Conservation (phyloP, 2,329 filamentous ascomycete genomes). For the Acrodontium crateriforme region DNA sequence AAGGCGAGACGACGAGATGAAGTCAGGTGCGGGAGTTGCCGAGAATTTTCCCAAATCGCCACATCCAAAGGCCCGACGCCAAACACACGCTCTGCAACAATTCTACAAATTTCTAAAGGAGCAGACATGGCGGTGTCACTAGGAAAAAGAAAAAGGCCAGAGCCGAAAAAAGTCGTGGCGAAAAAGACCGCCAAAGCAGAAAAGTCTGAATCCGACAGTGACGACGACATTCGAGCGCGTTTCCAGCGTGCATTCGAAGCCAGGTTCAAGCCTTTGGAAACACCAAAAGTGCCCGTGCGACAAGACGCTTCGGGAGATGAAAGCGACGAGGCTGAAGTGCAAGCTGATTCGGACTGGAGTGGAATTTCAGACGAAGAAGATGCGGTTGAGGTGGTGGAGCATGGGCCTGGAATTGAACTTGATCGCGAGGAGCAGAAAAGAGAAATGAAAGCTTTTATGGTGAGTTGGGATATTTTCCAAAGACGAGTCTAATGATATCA, state of each 20-base stretch:
- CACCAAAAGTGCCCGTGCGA: background rate
- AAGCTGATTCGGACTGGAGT: constrained; percentile 52
- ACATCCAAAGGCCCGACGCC: too few relatives aligned
- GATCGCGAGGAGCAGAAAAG: constrained; percentile 11
- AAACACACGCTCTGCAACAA: too few relatives aligned
- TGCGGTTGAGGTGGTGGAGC: constrained; percentile 31
- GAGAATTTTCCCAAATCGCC: too few relatives aligned
- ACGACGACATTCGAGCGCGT: constrained; percentile 53
- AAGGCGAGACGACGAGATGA: too few relatives aligned
- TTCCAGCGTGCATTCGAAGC: constrained; percentile 80
- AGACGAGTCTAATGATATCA: background rate
- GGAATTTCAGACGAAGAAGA: constrained; percentile 45
- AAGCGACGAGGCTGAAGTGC: constrained; percentile 21
- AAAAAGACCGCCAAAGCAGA: constrained; percentile 6
- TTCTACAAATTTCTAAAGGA: too few relatives aligned
- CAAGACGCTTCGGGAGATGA: constrained; percentile 13
- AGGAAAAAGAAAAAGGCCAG: constrained; percentile 33
- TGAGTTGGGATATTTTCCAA: constrained; percentile 15
- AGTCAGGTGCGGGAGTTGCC: too few relatives aligned
- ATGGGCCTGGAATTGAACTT: constrained; percentile 25
- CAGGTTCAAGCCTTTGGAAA: constrained; percentile 55
- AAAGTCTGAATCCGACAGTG: constrained; percentile 11
- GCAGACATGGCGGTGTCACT: too few relatives aligned
- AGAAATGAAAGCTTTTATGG: constrained; percentile 71
- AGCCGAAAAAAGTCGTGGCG: constrained; percentile 17